Evolutionary conservation across 1,284 basidiomycete genomes (phyloP), one percentile per base, ranked within the genome.

Genomic region (Leucoagaricus sp.): DNA sequence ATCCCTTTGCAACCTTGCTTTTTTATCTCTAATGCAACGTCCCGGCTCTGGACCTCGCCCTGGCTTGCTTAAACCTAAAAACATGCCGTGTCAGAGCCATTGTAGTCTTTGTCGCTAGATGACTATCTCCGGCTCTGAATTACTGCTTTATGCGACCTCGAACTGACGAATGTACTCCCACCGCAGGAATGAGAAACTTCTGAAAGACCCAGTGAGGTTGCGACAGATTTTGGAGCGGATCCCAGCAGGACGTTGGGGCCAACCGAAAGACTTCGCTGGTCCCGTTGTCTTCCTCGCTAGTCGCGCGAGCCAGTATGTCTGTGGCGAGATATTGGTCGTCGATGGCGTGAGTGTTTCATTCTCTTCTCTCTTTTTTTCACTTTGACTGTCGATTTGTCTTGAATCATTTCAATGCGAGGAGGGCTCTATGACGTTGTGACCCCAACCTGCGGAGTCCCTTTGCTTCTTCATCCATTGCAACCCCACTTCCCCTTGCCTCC

Each of bases 211-310:
- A 36, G 79, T 77, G 41, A 85, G 93, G 51, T 79, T 88, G 58
- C 85, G 86, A 53, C 95, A 98, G 74, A 96, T 98, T 67, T 86
- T 91, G 57, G 94, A 96, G 69, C 85, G 94, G 56, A 96, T 96
- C 63, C 94, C 94, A n/a, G 89, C 91, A 6, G 89, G 87, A 17
- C 79, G 95, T 58, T 98, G 96, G 96, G 96, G 93, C 36, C 75
- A 81, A 29, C 93, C 95, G 1, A 77, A 77, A 42, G 95, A 98
- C 76, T 96, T 98, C 74, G 93, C 91, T 31, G 95, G 95, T 5
- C 91, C 93, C 0, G 74, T 92, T 53, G 85, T 97, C n/a, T 98
- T 93, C 75, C 85, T 98, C 33, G 91, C 94, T 4, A 92, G 90
- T 63, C 74, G 74, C 45, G 95, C 94, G 1, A 92, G 90, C 65